These are phyloP conservation scores for Talaromyces sp. DNA, from an alignment of 2,329 filamentous ascomycete genomes.

Conservation along the genomic window DNA sequence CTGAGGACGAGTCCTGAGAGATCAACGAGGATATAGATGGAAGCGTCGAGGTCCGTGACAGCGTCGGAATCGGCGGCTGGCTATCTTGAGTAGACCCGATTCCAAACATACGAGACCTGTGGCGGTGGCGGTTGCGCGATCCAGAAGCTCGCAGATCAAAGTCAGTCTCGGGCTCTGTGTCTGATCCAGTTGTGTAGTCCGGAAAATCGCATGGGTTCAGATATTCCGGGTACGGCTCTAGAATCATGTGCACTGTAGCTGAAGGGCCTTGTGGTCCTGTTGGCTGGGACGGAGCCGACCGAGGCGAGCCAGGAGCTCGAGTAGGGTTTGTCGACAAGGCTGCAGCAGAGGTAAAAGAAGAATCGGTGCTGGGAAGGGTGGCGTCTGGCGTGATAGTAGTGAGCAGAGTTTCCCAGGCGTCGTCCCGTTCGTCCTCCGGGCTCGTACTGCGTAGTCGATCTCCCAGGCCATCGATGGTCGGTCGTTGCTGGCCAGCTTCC, in stretches of 20 bases:
- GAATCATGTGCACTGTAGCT: constrained; percentile 20
- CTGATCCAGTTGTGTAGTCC: constrained; percentile 29
- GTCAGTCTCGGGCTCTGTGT: constrained; percentile 23
- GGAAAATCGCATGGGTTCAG: constrained; percentile 33
- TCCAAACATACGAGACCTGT: constrained; percentile 12
- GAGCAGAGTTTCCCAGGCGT: constrained; percentile 73
- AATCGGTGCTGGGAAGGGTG: constrained; percentile 70
- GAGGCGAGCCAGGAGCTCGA: constrained; percentile 20
- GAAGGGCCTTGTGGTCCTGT: constrained; percentile 8
- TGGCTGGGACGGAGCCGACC: constrained; percentile 40
- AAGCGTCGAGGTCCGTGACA: constrained; percentile 12
- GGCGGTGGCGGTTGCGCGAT: constrained; percentile 8
- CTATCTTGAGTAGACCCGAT: constrained; percentile 27
- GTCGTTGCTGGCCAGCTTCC: constrained; percentile 16
- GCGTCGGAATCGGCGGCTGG: constrained; percentile 20
- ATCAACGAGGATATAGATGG: constrained; percentile 27
- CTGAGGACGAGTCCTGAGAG: constrained; percentile 20
- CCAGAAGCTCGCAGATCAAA: constrained; percentile 2
- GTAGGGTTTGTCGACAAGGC: constrained; percentile 23
- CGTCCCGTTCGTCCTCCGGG: constrained; percentile 50
- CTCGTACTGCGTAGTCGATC: constrained; percentile 81
- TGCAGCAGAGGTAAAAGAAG: constrained; percentile 68
- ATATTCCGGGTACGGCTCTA: constrained; percentile 31
- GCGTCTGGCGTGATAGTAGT: constrained; percentile 77
- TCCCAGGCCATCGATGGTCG: constrained; percentile 64